Evolutionary conservation across 1,284 basidiomycete species (phyloP).

Genomic region (Lentinula novae-zelandiae): DNA sequence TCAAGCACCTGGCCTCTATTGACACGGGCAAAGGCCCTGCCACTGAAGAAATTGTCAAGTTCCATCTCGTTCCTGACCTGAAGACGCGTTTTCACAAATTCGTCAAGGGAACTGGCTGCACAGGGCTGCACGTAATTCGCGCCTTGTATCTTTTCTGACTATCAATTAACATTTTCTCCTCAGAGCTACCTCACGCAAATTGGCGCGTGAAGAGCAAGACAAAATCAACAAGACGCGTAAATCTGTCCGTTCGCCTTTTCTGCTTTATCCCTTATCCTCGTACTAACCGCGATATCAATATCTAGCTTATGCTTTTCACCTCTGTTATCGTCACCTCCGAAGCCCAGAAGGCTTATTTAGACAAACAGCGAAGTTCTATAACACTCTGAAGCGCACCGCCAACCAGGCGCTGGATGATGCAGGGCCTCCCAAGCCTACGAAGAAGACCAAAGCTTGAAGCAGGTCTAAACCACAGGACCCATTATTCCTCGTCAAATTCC

Average conservation of each 20-base stretch:
- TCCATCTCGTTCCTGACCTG: too few relatives aligned
- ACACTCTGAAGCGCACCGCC: background rate
- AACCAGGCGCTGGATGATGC: background rate
- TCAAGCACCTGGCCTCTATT: too few relatives aligned
- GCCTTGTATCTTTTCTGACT: too few relatives aligned
- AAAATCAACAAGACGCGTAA: background rate
- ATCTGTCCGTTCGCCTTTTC: background rate
- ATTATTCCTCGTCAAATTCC: background rate
- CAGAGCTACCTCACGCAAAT: background rate
- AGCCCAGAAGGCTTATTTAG: background rate
- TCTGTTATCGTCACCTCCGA: background rate
- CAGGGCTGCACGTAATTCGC: too few relatives aligned
- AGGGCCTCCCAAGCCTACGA: background rate
- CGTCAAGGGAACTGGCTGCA: too few relatives aligned
- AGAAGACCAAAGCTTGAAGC: background rate
- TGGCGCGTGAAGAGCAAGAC: background rate
- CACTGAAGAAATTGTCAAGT: too few relatives aligned
- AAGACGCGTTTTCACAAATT: too few relatives aligned
- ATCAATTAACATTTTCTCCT: background rate
- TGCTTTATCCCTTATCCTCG: background rate
- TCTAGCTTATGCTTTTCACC: background rate
- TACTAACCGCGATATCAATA: background rate
- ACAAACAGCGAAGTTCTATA: background rate
- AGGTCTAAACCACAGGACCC: too few relatives aligned
- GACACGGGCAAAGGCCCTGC: too few relatives aligned